These are phyloP conservation scores for Alternaria conjuncta DNA, from an alignment of 2,329 filamentous ascomycete genomes.

Conservation along the genomic window DNA sequence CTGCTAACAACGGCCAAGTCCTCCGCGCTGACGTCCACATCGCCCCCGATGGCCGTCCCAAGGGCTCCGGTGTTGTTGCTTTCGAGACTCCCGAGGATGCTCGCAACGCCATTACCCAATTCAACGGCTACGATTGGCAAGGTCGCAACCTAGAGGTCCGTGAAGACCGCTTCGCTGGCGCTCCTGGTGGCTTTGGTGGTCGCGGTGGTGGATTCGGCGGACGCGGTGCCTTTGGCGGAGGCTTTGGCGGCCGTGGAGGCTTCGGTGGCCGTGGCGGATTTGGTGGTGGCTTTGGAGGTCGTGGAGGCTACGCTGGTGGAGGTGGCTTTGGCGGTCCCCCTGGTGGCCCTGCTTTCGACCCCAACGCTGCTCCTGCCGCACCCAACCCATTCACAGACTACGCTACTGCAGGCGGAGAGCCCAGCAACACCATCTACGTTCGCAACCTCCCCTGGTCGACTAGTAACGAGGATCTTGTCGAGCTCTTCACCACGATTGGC, in stretches of 20 bases:
- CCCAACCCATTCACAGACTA: conserved; percentile 95
- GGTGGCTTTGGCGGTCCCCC: conserved; percentile 52
- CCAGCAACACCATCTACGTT: conserved; percentile 86
- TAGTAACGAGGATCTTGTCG: conserved; percentile 95
- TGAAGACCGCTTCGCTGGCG: conserved; percentile 88
- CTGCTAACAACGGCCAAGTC: conserved; percentile 62
- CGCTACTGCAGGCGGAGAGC: conserved; percentile 85
- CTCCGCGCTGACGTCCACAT: conserved; percentile 95
- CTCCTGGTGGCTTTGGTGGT: conserved; percentile 48
- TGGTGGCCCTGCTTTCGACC: conserved; percentile 53
- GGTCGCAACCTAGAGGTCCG: conserved; percentile 91
- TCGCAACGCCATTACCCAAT: conserved; percentile 93
- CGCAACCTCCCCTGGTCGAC: conserved; percentile 99
- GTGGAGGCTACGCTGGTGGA: conserved; percentile 35
- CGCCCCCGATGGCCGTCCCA: conserved; percentile 88
- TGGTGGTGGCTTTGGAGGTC: conserved; percentile 57
- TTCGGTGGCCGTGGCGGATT: conserved; percentile 62
- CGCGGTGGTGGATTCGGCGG: conserved; percentile 49
- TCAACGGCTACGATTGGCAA: conserved; percentile 99
- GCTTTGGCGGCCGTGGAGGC: conserved; percentile 47
- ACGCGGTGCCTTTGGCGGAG: conserved; percentile 30
- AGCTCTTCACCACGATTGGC: conserved; percentile 96
- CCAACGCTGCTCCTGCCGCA: conserved; percentile 58
- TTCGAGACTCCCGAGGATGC: conserved; percentile 96
- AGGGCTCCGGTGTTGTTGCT: conserved; percentile 95